phyloP scores from a whole-genome alignment of 1,284 basidiomycete species.

The Uromyces viciae-fabae region DNA sequence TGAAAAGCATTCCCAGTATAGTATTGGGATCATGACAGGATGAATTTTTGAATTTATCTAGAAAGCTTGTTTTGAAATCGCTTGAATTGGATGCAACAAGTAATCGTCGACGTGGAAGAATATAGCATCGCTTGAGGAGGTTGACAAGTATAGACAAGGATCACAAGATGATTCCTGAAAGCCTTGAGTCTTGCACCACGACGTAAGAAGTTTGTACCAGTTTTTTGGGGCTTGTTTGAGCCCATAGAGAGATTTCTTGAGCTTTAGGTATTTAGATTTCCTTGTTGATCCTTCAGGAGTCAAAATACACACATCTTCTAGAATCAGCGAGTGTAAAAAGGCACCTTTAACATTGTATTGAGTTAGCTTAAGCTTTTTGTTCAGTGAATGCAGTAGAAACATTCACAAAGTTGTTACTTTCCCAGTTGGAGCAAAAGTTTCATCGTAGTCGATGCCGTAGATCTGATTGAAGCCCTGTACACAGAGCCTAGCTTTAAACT shows the following conservation, averaged over 20 bases:
- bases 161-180: too few relatives aligned
- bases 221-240: not conserved
- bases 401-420: not conserved
- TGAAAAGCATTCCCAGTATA: too few relatives aligned
- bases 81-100: too few relatives aligned
- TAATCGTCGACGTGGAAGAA: too few relatives aligned
- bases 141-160: too few relatives aligned
- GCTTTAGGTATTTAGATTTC: not conserved
- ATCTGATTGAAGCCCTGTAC: conserved; percentile 4
- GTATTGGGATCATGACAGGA: too few relatives aligned
- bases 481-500: not conserved
- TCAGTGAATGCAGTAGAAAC: not conserved
- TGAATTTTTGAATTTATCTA: too few relatives aligned
- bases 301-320: not conserved
- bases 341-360: not conserved
- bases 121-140: too few relatives aligned
- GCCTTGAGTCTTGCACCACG: not conserved
- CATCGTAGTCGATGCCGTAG: not conserved
- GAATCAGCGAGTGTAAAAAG: not conserved
- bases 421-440: not conserved
- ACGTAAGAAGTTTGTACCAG: not conserved
- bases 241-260: not conserved
- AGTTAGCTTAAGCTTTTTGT: not conserved
- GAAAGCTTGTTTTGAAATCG: too few relatives aligned
- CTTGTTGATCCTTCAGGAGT: not conserved